Evolutionary conservation across 352 stramenopile species (phyloP), one percentile per base, ranked within the genome.

Genomic region (Saprolegnia parasitica): DNA sequence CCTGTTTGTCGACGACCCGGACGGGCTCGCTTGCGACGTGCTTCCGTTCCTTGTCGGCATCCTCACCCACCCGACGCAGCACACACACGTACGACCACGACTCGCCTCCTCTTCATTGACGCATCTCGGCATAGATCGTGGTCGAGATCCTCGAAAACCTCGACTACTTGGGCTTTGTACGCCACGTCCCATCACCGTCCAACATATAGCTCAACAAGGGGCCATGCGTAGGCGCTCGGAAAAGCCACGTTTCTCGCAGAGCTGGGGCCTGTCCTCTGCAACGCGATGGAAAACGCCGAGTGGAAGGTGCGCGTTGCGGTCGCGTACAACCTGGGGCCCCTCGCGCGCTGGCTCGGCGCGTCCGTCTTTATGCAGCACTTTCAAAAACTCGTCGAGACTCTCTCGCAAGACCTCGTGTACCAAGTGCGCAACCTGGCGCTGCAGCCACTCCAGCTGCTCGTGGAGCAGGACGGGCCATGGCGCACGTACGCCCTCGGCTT

Each of bases 131-230:
- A 10, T 62, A 70, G 63, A 39, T 70, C 1, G 15, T 70, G 15
- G 47, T 70, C 16, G 63, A 70, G 50, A 29, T 63, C 35, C 37
- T 70, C 20, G 63, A 70, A 70, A 70, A 70, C 29, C 52, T 70
- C 21, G 63, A 70, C 35, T 61, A 24, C 4, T 29, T 70, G n/a
- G 63, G 63, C 63, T 70, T 54, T 70, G 63, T 68, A 56, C 32
- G 23, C n/a, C 10, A 39, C 15, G 24, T 60, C 8, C 32, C 2
- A 37, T 20, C n/a, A n/a, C n/a, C n/a, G n/a, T n/a, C n/a, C n/a
- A n/a, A n/a, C n/a, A n/a, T n/a, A n/a, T n/a, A n/a, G n/a, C n/a
- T n/a, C 29, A 35, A 15, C 18, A 20, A 15, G 10, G 11, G 35
- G 8, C 4, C 47, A 21, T 23, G 20, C 24, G 40, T 68, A 68